Evolutionary conservation across 2,329 filamentous ascomycete genomes (phyloP), one percentile per base, ranked within the genome.

Genomic region (Pyrenophora graminea): DNA sequence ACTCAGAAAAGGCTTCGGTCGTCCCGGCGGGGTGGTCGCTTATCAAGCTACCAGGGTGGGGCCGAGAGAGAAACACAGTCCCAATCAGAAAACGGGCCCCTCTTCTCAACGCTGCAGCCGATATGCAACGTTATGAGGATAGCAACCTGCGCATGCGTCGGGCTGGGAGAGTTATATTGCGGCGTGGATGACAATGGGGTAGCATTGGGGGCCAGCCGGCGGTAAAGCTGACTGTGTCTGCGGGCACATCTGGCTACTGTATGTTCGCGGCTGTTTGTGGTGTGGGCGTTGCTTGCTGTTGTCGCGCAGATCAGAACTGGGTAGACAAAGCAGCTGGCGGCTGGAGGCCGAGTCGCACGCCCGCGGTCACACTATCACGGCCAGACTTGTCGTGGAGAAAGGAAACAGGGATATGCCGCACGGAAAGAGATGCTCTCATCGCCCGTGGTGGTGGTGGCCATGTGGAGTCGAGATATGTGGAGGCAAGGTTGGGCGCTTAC

Each of bases 401-500:
- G 52, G 50, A 36, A 9, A 27, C 15, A 33, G 10, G 17, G 23
- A 23, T 40, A 27, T 42, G n/a, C 18, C 19, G 38, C 30, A 40
- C 18, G 51, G 38, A 39, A 39, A 21, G 40, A 15, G 18, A 31
- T 47, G 32, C 23, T 40, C 19, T 34, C 15, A 19, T 31, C 13
- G 21, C 39, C 25, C 9, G 38, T 19, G 31, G 30, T 45, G 32
- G 43, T 42, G 49, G 41, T 53, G 57, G 43, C 54, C 51, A 36
- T 32, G 43, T 39, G 36, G 53, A 43, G 32, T 9, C 19, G 19
- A 21, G 19, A 21, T 21, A 37, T 45, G 56, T 55, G 58, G 58
- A 63, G 60, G 60, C 34, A 58, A 21, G 19, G 48, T 55, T 60
- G 63, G 66, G 67, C 67, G 67, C 66, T 68, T 69, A 66, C 45